These are phyloP conservation scores for Cocos nucifera DNA, from an alignment of 176 grass and related monocot genomes.

Conservation along the genomic window DNA sequence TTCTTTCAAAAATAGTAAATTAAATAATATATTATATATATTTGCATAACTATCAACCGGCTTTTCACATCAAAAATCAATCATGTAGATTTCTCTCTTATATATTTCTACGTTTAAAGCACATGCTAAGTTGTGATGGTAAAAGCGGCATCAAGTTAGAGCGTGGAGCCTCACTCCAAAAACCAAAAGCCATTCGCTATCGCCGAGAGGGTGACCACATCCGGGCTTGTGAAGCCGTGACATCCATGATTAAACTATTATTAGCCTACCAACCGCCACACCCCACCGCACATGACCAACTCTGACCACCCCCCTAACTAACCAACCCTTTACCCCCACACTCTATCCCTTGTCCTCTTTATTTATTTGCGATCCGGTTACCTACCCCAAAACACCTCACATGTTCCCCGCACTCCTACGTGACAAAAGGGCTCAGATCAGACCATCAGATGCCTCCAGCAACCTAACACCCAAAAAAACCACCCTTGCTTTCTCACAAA, in stretches of 20 bases:
- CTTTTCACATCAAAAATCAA: too few species aligned
- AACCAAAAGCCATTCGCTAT: background rate
- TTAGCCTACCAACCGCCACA: constrained; percentile 1
- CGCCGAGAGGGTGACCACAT: background rate
- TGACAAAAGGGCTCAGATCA: background rate
- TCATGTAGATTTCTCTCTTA: too few species aligned
- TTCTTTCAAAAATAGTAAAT: too few species aligned
- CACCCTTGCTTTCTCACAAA: constrained; percentile 17
- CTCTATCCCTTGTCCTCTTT: background rate
- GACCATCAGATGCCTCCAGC: background rate
- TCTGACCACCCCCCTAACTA: background rate
- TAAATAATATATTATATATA: too few species aligned
- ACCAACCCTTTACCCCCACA: background rate
- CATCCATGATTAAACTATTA: background rate
- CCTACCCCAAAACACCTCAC: background rate
- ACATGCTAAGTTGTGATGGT: too few species aligned
- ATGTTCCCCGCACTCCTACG: background rate
- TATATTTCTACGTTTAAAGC: too few species aligned
- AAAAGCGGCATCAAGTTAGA: too few species aligned
- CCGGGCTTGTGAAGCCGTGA: background rate
- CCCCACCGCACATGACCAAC: background rate
- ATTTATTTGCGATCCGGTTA: background rate
- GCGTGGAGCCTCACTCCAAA: too few species aligned
- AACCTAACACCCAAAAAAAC: constrained; percentile 6
- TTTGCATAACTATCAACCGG: too few species aligned